Evolutionary conservation across 306 rosid species (phyloP).

Genomic region (cucumber (Cucumis sativus)): Cucumber_9930_V3 NC_026661.2:13409501-13410000

Average conservation of each 20-base stretch:
- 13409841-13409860: background rate
- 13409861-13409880: too few relatives aligned
- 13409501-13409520: conserved; percentile 39
- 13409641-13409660: background rate
- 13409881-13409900: too few relatives aligned
- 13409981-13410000: too few relatives aligned
- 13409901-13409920: too few relatives aligned
- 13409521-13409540: conserved; percentile 30
- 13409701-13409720: background rate
- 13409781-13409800: background rate
- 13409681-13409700: background rate
- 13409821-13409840: background rate
- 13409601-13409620: conserved; percentile 54
- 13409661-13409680: background rate
- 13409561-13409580: conserved; percentile 56
- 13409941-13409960: too few relatives aligned
- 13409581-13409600: conserved; percentile 23
- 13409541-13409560: conserved; percentile 66
- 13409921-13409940: too few relatives aligned
- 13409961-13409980: too few relatives aligned
- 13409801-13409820: background rate
- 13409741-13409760: background rate
- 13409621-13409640: conserved; percentile 26
- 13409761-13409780: background rate
- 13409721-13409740: background rate